Base-by-base conservation (phyloP, 1,284 basidiomycete species). In the Porogramme epimiltina region DNA sequence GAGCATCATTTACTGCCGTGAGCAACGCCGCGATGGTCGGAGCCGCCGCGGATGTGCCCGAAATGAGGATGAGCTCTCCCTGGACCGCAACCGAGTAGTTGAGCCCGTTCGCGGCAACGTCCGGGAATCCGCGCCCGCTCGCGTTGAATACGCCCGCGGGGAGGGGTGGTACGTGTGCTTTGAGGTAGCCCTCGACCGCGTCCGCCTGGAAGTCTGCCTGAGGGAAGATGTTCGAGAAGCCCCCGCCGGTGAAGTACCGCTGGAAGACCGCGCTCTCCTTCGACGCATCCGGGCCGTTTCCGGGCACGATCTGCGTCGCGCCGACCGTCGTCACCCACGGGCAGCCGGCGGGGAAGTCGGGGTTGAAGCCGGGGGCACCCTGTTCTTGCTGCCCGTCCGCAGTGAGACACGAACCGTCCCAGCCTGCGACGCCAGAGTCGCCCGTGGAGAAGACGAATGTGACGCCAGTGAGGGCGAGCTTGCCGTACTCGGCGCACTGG, bases 361-460 rank as follows among this genome's bases (percentile, higher is more conserved):
- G 79, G 49, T 78, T 75, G 70, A 87, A 87, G 22, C 60, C 55
- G 36, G 61, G 67, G 26, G 67, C 75, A 34, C 61, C 58, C 4
- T 47, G 23, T 10, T 66, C 62, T 43, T 73, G 69, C n/a, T 63
- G 57, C 72, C 79, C 75, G 50, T 73, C 53, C 10, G 69, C 56
- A 49, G 74, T 70, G 34, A 84, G 64, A 55, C 78, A 84, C 2
- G 68, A 31, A 5, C 59, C 70, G 5, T 47, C 39, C 55, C 74
- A 66, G 3, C 72, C 79, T 20, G 85, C 87, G 26, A 89, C 66
- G 48, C 86, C 87, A 45, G 60, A 64, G 61, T 85, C 87, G 49
- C 87, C 87, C 49, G 81, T 83, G 31, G 82, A 81, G 70, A 84
- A 87, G 57, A 90, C 71, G 23, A 84, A 71, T 11, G 79, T 82